Conservation (phyloP, 148 eudicot species). For the Gaultheria prostrata region DNA sequence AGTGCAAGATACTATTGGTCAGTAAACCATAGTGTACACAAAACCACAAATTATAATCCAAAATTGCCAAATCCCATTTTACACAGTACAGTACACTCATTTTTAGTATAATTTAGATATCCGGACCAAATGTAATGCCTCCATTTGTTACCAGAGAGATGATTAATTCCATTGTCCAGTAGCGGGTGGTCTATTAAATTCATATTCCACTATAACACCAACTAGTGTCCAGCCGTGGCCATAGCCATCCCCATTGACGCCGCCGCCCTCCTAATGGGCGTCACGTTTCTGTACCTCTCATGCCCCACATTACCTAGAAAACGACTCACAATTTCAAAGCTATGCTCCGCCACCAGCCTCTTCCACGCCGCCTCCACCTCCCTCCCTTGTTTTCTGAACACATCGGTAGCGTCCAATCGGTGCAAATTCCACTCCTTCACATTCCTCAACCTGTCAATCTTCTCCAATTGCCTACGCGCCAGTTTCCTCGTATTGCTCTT, state of each 20-base stretch:
- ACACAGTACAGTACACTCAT: not conserved
- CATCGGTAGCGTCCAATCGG: constrained; percentile 62
- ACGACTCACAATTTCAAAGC: constrained; percentile 27
- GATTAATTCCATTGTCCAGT: too few species aligned
- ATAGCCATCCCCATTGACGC: not conserved
- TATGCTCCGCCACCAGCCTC: constrained; percentile 38
- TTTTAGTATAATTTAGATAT: too few species aligned
- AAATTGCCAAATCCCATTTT: not conserved
- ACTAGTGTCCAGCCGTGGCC: constrained; percentile 13
- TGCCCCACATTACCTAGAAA: constrained; percentile 29
- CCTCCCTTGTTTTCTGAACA: constrained; percentile 32
- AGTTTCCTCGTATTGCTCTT: constrained; percentile 50
- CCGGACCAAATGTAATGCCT: too few species aligned
- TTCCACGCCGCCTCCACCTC: constrained; percentile 52
- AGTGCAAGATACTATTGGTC: constrained; percentile 7
- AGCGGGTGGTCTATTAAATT: too few species aligned
- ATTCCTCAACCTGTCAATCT: constrained; percentile 42
- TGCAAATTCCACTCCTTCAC: constrained; percentile 59
- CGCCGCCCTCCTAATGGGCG: not conserved
- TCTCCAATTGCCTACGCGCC: constrained; percentile 48
- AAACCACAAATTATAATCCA: not conserved
- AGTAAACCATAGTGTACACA: not conserved
- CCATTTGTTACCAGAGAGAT: too few species aligned
- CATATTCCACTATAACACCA: too few species aligned
- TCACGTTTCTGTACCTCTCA: not conserved